Percentiles rank a stretch among this genome's conserved stretches.
Evolutionary conservation across 2,329 filamentous ascomycete species (phyloP).

Genomic region (Fusarium sp.): DNA sequence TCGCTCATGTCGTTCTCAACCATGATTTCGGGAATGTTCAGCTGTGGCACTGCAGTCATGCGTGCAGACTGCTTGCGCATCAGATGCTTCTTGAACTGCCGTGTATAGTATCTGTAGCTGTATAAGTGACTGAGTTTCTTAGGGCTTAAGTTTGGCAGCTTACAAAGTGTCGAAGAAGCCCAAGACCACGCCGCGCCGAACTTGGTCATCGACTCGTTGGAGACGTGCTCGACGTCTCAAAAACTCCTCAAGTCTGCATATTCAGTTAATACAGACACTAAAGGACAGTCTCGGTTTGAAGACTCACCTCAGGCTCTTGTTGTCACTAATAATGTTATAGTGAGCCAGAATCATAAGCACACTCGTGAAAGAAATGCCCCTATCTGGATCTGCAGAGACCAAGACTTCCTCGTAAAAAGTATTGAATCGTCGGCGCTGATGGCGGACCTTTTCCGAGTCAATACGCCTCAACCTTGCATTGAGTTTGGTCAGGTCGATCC

Average conservation of each 20-base stretch:
- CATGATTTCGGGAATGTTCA: constrained; percentile 89
- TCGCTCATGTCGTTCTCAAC: constrained; percentile 80
- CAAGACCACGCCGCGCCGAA: constrained; percentile 87
- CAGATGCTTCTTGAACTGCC: constrained; percentile 81
- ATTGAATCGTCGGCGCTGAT: constrained; percentile 83
- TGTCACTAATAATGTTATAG: constrained; percentile 98
- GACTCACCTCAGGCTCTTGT: constrained; percentile 85
- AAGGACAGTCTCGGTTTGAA: neutral
- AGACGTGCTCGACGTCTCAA: constrained; percentile 88
- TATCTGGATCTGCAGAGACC: constrained; percentile 89
- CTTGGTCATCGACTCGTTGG: constrained; percentile 94
- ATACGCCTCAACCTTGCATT: constrained; percentile 79
- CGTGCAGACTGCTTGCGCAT: constrained; percentile 79
- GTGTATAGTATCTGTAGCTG: constrained; percentile 76
- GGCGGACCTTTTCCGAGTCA: constrained; percentile 79
- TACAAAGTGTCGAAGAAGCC: constrained; percentile 95
- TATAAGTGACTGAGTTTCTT: constrained; percentile 2
- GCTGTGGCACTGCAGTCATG: constrained; percentile 81
- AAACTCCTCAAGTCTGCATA: constrained; percentile 86
- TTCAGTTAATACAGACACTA: constrained; percentile 45
- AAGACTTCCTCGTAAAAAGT: constrained; percentile 98
- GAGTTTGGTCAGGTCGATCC: constrained; percentile 80
- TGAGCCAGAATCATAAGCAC: constrained; percentile 96
- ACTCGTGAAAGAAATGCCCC: constrained; percentile 90
- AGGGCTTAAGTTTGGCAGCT: constrained; percentile 47